These are phyloP conservation scores for Cyclotella cryptica DNA, from an alignment of 108 stramenopile species.

Conservation along the genomic window DNA sequence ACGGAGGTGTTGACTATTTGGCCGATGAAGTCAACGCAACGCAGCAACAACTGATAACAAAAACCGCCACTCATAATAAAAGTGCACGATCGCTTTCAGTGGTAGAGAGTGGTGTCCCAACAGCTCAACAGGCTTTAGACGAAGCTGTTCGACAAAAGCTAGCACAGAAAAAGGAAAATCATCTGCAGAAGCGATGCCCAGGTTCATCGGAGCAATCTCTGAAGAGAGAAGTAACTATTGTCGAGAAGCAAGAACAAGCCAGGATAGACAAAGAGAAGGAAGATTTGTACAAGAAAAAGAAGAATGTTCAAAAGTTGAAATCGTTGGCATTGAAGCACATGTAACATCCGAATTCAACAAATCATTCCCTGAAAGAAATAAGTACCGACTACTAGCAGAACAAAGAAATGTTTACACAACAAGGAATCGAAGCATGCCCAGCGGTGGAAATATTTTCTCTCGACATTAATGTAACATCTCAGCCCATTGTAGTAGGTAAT, in stretches of 20 bases:
- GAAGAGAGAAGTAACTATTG: neutral
- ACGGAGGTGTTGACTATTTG: slow-evolving; percentile 2
- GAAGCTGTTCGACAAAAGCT: neutral
- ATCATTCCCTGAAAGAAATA: neutral
- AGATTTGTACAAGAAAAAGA: slow-evolving; percentile 5
- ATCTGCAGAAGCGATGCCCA: neutral
- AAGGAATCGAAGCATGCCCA: neutral
- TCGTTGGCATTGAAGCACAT: slow-evolving; percentile 2
- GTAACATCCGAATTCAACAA: neutral
- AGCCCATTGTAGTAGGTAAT: too few relatives aligned
- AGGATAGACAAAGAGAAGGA: neutral
- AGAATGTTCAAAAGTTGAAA: neutral
- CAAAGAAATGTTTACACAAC: neutral
- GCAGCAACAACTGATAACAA: neutral
- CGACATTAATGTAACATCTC: too few relatives aligned
- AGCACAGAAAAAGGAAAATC: neutral
- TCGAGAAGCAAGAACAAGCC: neutral
- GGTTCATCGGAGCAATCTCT: too few relatives aligned
- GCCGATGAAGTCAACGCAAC: slow-evolving; percentile 8
- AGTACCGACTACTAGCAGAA: neutral
- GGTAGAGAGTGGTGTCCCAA: neutral
- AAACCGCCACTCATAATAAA: neutral
- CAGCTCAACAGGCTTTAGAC: neutral
- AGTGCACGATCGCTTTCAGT: neutral
- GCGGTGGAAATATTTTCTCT: too few relatives aligned